Evolutionary conservation across 768 basidiomycete genomes (phyloP).

Genomic region (Panellus pusillus): DNA sequence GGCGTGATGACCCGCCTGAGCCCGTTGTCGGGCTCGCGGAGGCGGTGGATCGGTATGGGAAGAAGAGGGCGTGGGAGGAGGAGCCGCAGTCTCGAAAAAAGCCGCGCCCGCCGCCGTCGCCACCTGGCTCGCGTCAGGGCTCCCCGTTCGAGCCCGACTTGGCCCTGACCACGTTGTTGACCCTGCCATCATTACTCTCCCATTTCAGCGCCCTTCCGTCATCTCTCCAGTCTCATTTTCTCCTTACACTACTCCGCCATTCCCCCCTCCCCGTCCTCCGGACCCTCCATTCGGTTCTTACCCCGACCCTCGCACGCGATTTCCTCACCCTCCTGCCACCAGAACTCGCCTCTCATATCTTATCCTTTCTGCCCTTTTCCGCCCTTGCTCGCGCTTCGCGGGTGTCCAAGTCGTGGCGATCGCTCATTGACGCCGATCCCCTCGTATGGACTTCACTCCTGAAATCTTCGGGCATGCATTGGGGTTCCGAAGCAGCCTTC

Average conservation of each 20-base stretch:
- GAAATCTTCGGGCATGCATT: slow-evolving; percentile 36
- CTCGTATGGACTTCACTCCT: slow-evolving; percentile 88
- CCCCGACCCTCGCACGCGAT: slow-evolving; percentile 90
- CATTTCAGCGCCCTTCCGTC: slow-evolving; percentile 83
- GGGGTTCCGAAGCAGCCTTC: slow-evolving; percentile 21
- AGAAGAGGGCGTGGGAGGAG: slow-evolving; percentile 54
- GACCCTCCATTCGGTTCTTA: slow-evolving; percentile 83
- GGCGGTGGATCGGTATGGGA: slow-evolving; percentile 84
- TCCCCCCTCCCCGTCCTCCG: slow-evolving; percentile 91
- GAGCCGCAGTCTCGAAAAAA: slow-evolving; percentile 71
- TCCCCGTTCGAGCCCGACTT: slow-evolving; percentile 79
- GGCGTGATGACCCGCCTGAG: slow-evolving; percentile 58
- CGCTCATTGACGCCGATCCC: slow-evolving; percentile 88
- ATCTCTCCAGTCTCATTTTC: slow-evolving; percentile 86
- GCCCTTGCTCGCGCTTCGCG: slow-evolving; percentile 84
- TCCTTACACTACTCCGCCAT: slow-evolving; percentile 89
- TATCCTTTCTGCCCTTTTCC: slow-evolving; percentile 80
- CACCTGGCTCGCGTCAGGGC: slow-evolving; percentile 69
- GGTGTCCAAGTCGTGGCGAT: slow-evolving; percentile 88
- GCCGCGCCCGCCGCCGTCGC: slow-evolving; percentile 79
- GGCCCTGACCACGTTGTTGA: slow-evolving; percentile 78
- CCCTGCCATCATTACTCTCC: slow-evolving; percentile 77
- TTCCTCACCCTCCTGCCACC: slow-evolving; percentile 90
- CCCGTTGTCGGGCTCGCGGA: slow-evolving; percentile 68
- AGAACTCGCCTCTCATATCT: slow-evolving; percentile 87